Conservation (phyloP, 2,329 filamentous ascomycete genomes). For the Leptographium procerum region DNA sequence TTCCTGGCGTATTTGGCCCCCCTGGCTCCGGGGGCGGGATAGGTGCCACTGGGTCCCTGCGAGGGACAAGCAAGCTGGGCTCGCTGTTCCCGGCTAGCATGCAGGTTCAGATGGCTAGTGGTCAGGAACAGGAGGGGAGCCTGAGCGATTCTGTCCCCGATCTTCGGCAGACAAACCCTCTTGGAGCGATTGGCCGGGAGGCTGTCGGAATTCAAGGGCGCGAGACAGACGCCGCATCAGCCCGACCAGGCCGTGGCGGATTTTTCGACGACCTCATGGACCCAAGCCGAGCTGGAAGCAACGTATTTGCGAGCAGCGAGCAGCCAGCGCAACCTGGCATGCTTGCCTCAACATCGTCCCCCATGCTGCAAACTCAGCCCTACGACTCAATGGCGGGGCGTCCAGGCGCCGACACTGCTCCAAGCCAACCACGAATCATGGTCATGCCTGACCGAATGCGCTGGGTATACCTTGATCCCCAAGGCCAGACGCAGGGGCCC, state of each 20-base stretch:
- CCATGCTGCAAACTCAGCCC: constrained; percentile 3
- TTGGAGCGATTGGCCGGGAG: constrained; percentile 56
- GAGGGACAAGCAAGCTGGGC: constrained; percentile 70
- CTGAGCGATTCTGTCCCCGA: constrained; percentile 47
- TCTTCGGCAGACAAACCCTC: constrained; percentile 47
- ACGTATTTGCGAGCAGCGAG: constrained; percentile 5
- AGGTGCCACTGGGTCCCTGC: constrained; percentile 53
- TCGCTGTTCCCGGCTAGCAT: constrained; percentile 80
- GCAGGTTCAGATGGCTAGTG: constrained; percentile 66
- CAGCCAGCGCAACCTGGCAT: constrained; percentile 18
- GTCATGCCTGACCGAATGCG: constrained; percentile 99
- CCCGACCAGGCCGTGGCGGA: constrained; percentile 30
- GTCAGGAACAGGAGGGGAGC: constrained; percentile 55
- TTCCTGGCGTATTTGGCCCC: constrained; percentile 16
- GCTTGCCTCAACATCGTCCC: constrained; percentile 6
- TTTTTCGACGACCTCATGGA: constrained; percentile 14
- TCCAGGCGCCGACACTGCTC: constrained; percentile 32
- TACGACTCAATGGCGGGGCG: constrained; percentile 27
- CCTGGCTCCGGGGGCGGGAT: constrained; percentile 41
- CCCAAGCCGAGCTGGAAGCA: background rate
- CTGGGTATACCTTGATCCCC: constrained; percentile 95
- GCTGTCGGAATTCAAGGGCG: constrained; percentile 42
- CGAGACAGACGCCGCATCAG: constrained; percentile 45
- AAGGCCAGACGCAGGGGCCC: constrained; percentile 82
- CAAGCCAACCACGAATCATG: constrained; percentile 67